Base-by-base conservation (phyloP, 2,329 filamentous ascomycete genomes). In the Amauroascus verrucosus region DNA sequence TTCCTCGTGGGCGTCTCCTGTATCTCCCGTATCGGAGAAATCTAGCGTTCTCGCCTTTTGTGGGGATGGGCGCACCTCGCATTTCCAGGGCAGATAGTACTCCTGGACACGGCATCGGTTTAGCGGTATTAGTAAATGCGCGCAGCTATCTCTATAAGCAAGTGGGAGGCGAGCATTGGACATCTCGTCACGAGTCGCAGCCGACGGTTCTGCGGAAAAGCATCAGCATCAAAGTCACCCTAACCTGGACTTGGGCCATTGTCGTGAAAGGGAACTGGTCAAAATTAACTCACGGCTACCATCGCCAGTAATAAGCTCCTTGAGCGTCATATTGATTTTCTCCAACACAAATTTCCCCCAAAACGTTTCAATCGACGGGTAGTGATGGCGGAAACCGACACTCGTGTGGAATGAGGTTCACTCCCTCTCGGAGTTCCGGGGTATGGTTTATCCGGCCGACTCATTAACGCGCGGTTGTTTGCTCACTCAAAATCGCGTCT, bases 71-170 rank as follows among this genome's bases (percentile, higher is more conserved):
- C 48, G 30, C 80, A 97, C 93, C 80, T 87, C 82, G 72, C 93
- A 98, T 79, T 95, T 96, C 93, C 93, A 98, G 16, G 90, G 90
- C 64, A 96, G 75, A 72, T 95, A 98, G 77, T 86, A 97, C 59
- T 88, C 86, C 63, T 94, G 85, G 73, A 82, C 80, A 58, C 93
- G 89, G 79, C 93, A 98, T 67, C 86, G 85, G 77, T 98, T 98
- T 63, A 98, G 79, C 14, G 93, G 93, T 59, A 97, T 96, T 58
- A 97, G 77, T 45, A 98, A 85, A 73, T 93, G 83, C 58, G 90
- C 93, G 76, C 93, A 98, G 74, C 84, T 90, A 74, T 98, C 93
- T 69, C 93, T 83, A 80, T 98, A 98, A 64, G 86, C 79, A 52
- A 97, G 73, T 11, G 93, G 91, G 49, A 97, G 80, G 67, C 82